Evolutionary conservation across 2,329 filamentous ascomycete species (phyloP).

Genomic region (Alternaria panax): DNA sequence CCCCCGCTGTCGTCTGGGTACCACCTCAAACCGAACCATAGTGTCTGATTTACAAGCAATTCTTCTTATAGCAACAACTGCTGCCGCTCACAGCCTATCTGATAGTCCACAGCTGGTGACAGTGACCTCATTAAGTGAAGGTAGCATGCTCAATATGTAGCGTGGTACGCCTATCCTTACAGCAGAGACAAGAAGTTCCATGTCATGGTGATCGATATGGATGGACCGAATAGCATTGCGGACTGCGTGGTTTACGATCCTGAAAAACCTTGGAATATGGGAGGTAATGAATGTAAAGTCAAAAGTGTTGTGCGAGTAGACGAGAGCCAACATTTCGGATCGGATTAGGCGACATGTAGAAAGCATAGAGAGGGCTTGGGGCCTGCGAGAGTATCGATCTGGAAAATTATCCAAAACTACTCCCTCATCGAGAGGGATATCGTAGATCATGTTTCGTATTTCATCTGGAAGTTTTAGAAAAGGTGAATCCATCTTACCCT

Average conservation of each 20-base stretch:
- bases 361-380: background rate
- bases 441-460: background rate
- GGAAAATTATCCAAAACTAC: no score
- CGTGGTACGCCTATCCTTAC: background rate
- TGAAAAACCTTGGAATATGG: background rate
- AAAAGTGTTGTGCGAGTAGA: background rate
- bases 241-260: no score
- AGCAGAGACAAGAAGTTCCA: background rate
- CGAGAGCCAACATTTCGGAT: background rate
- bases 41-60: background rate
- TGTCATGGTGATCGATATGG: background rate
- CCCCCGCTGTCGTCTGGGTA: background rate
- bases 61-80: background rate
- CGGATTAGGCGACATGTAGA: background rate
- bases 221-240: background rate
- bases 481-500: background rate
- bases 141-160: conserved; percentile 28
- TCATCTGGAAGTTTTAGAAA: background rate
- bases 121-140: background rate
- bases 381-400: background rate
- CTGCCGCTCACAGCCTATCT: background rate
- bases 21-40: background rate
- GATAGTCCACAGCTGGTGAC: background rate
- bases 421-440: no score
- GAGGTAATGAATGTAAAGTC: background rate